Conservation (phyloP, 2,329 filamentous ascomycete genomes). For the Aurifilum marmelostoma region DNA sequence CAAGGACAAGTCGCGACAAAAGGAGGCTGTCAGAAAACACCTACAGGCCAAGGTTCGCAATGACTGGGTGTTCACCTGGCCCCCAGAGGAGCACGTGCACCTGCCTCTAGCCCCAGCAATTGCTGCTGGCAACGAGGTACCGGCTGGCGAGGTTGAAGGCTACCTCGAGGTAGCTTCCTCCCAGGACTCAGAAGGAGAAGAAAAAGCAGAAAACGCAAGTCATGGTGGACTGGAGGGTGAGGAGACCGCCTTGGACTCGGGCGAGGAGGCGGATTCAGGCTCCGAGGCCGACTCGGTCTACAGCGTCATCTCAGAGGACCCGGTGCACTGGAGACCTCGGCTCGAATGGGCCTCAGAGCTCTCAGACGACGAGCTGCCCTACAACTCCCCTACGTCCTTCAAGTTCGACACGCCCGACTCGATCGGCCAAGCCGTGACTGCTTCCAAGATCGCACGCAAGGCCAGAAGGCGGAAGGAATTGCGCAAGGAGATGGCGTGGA, state of each 20-base stretch:
- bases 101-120: constrained; percentile 1
- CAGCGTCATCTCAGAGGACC: constrained; percentile 61
- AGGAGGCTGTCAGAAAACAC: constrained; percentile 62
- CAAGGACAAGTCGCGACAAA: constrained; percentile 64
- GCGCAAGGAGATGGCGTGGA: constrained; percentile 73
- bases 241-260: constrained; percentile 41
- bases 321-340: constrained; percentile 52
- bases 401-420: constrained; percentile 56
- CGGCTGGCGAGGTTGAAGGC: constrained; percentile 14
- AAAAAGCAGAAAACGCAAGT: not conserved
- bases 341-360: constrained; percentile 62
- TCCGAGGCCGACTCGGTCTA: constrained; percentile 56
- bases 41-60: constrained; percentile 57
- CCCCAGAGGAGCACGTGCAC: constrained; percentile 36
- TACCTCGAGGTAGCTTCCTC: constrained; percentile 25
- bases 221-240: constrained; percentile 32
- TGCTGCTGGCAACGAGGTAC: constrained; percentile 9
- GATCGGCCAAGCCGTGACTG: constrained; percentile 47
- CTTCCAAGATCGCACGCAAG: constrained; percentile 52
- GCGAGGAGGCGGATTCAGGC: constrained; percentile 46
- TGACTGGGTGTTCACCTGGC: constrained; percentile 66
- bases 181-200: constrained; percentile 9
- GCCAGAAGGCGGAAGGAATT: constrained; percentile 60
- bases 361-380: constrained; percentile 51
- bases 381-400: constrained; percentile 47